Conservation (phyloP, 2,329 filamentous ascomycete genomes). For the Nemania sp. region DNA sequence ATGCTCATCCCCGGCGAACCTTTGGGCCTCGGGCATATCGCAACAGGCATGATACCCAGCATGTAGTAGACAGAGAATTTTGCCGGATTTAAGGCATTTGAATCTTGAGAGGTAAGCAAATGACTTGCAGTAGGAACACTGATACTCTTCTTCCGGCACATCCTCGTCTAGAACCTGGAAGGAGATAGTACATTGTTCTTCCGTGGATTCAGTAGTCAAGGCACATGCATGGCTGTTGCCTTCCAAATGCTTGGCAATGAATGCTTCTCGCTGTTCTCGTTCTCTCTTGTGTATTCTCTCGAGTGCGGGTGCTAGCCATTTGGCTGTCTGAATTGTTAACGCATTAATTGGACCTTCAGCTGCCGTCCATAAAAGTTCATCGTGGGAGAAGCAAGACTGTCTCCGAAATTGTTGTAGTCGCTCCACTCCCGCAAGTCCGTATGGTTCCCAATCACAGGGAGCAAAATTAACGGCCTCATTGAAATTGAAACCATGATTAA, state of each 20-base stretch:
- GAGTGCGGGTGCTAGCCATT: constrained; percentile 90
- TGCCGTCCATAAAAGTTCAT: constrained; percentile 90
- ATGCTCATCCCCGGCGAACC: constrained; percentile 72
- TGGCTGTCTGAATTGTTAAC: constrained; percentile 82
- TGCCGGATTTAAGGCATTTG: constrained; percentile 79
- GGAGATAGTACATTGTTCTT: constrained; percentile 58
- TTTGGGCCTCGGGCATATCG: constrained; percentile 64
- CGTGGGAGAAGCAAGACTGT: constrained; percentile 96
- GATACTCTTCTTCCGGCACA: constrained; percentile 87
- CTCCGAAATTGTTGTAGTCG: constrained; percentile 84
- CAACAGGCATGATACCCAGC: constrained; percentile 83
- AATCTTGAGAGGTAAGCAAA: constrained; percentile 92
- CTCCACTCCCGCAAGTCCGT: constrained; percentile 82
- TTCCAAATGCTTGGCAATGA: constrained; percentile 67
- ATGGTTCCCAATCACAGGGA: constrained; percentile 92
- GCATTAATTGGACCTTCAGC: constrained; percentile 73
- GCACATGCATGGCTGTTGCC: constrained; percentile 57
- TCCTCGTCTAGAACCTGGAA: constrained; percentile 72
- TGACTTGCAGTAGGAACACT: constrained; percentile 88
- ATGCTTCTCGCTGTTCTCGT: constrained; percentile 65
- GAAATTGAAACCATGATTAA: constrained; percentile 98
- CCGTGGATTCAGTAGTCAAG: constrained; percentile 51
- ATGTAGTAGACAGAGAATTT: constrained; percentile 80
- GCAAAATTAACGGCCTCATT: constrained; percentile 99
- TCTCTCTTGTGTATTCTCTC: constrained; percentile 78